These are phyloP conservation scores for Cryptosporidium tyzzeri DNA, from an alignment of 169 alveolate genomes.

Conservation along the genomic window DNA sequence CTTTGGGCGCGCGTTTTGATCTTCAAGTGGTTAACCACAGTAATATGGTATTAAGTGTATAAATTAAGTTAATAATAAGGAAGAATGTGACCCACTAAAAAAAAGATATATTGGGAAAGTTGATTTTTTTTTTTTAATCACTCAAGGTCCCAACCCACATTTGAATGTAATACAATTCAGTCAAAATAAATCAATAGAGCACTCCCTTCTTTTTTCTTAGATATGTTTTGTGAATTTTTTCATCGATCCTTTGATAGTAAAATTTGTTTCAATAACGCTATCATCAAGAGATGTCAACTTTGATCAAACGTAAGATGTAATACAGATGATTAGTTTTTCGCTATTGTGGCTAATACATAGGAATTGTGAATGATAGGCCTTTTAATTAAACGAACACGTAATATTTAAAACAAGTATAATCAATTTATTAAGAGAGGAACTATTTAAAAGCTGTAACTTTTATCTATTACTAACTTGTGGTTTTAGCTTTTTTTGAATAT, in stretches of 20 bases:
- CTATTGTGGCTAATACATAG: not conserved
- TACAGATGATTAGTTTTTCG: no score
- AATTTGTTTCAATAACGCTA: no score
- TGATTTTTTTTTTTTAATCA: no score
- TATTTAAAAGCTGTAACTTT: not conserved
- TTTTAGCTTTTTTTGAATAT: not conserved
- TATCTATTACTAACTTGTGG: not conserved
- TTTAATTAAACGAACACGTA: not conserved
- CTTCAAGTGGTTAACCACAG: constrained; percentile 73
- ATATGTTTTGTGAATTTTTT: no score
- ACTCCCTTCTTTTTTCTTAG: not conserved
- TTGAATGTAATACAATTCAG: no score
- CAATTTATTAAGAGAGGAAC: constrained; percentile 7
- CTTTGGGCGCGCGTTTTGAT: constrained; percentile 33
- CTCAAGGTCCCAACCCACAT: not conserved
- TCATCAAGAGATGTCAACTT: no score
- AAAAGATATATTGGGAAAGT: not conserved
- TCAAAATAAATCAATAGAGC: not conserved
- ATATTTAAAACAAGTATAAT: constrained; percentile 5
- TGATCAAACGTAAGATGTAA: no score
- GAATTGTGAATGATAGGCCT: no score
- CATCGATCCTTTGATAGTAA: not conserved
- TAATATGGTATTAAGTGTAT: not conserved
- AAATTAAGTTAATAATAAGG: no score
- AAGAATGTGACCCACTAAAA: not conserved